Conservation (phyloP, 169 alveolate genomes). For the Cryptosporidium sp. region DNA sequence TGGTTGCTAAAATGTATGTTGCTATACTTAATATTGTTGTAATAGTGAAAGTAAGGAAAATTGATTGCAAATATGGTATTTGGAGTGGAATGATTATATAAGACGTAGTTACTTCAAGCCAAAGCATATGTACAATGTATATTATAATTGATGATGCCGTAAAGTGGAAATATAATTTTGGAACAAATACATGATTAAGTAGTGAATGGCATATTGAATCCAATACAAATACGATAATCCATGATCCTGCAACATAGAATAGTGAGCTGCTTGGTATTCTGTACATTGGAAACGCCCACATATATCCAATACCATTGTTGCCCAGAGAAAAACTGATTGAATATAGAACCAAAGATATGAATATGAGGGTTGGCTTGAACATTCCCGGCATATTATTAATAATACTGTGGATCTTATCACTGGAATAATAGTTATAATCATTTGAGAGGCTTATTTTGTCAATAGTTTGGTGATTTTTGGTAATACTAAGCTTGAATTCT, state of each 20-base stretch:
- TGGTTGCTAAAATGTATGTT: constrained; percentile 26
- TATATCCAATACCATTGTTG: constrained; percentile 54
- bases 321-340: constrained; percentile 42
- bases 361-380: constrained; percentile 35
- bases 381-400: constrained; percentile 59
- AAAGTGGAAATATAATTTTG: constrained; percentile 42
- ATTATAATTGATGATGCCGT: constrained; percentile 59
- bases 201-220: constrained; percentile 25
- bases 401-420: constrained; percentile 7
- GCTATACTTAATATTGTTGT: not conserved
- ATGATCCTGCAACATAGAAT: constrained; percentile 51
- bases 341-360: constrained; percentile 14
- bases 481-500: not conserved
- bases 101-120: constrained; percentile 40
- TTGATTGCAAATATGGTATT: constrained; percentile 40
- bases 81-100: constrained; percentile 46
- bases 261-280: constrained; percentile 38
- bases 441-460: not conserved
- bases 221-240: constrained; percentile 60
- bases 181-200: constrained; percentile 20
- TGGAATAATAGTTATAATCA: not conserved
- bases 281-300: constrained; percentile 74
- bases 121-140: constrained; percentile 59
- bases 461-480: not conserved
- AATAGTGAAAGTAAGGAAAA: constrained; percentile 19